phyloP scores from a whole-genome alignment of 2,329 filamentous ascomycete genomes.

The Aspergillus sp. region DNA sequence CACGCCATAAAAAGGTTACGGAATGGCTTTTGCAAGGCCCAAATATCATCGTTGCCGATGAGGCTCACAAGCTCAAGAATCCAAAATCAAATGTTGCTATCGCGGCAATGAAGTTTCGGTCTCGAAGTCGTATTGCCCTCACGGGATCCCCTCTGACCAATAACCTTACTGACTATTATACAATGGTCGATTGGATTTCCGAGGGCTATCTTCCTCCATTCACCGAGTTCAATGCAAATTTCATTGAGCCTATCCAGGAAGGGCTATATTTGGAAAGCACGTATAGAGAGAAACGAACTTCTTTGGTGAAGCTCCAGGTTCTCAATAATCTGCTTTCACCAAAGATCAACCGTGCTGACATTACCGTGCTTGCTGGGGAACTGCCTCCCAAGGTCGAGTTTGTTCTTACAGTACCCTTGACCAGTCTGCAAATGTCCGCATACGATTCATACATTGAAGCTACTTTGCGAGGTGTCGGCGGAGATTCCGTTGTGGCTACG shows the following conservation, averaged over 20 bases:
- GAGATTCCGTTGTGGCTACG: conserved; percentile 34
- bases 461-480: conserved; percentile 29
- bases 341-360: conserved; percentile 74
- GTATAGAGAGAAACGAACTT: conserved; percentile 52
- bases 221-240: conserved; percentile 67
- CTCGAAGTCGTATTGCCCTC: conserved; percentile 72
- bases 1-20: conserved; percentile 39
- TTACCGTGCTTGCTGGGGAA: conserved; percentile 62
- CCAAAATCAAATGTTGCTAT: conserved; percentile 50
- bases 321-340: conserved; percentile 70
- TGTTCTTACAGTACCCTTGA: conserved; percentile 70
- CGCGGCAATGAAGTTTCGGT: conserved; percentile 59
- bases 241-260: conserved; percentile 67
- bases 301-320: conserved; percentile 65
- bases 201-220: conserved; percentile 71
- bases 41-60: conserved; percentile 76
- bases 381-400: conserved; percentile 79
- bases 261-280: conserved; percentile 68
- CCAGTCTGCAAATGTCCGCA: conserved; percentile 59
- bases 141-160: conserved; percentile 87
- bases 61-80: conserved; percentile 80
- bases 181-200: conserved; percentile 86
- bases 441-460: conserved; percentile 57
- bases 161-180: conserved; percentile 76
- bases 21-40: conserved; percentile 58